Percentiles rank a stretch among this genome's conserved stretches.
Conservation (phyloP, 176 grass and related monocot genomes). For the Bromus sterilis region DNA sequence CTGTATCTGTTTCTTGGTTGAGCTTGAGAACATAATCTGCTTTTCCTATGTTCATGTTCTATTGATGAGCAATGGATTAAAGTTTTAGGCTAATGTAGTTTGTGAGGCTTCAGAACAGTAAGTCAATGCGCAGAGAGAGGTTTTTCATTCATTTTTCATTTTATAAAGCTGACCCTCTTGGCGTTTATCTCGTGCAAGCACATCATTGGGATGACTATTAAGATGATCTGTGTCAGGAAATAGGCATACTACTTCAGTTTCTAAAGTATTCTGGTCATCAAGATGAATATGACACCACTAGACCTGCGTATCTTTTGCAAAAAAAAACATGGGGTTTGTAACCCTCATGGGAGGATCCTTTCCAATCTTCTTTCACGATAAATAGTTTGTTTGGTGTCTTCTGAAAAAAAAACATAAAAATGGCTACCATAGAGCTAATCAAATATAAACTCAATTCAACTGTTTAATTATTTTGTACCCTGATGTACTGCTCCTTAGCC, state of each 20-base stretch:
- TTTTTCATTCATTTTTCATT: not conserved
- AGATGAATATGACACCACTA: too few relatives aligned
- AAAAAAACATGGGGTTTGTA: too few relatives aligned
- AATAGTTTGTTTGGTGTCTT: not conserved
- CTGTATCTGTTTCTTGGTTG: not conserved
- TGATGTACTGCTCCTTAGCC: not conserved
- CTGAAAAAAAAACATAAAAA: not conserved
- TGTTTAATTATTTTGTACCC: not conserved
- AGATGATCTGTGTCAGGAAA: not conserved
- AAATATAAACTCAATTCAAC: not conserved
- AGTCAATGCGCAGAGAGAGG: not conserved
- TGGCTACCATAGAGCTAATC: not conserved
- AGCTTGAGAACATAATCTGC: conserved; percentile 13
- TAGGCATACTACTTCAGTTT: not conserved
- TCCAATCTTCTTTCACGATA: not conserved
- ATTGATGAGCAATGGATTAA: not conserved
- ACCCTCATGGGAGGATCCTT: not conserved
- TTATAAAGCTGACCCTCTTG: conserved; percentile 4
- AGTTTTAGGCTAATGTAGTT: not conserved
- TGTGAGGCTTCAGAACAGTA: not conserved
- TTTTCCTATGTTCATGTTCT: not conserved
- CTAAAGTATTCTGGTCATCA: not conserved
- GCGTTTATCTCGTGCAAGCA: conserved; percentile 22
- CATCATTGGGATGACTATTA: not conserved
- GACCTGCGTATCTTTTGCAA: too few relatives aligned